A percentile compares a stretch with the other conserved stretches of the same genome.
Evolutionary conservation across 1,139 yeast species (phyloP).

Genomic region (Kodamaea fungicola): DNA sequence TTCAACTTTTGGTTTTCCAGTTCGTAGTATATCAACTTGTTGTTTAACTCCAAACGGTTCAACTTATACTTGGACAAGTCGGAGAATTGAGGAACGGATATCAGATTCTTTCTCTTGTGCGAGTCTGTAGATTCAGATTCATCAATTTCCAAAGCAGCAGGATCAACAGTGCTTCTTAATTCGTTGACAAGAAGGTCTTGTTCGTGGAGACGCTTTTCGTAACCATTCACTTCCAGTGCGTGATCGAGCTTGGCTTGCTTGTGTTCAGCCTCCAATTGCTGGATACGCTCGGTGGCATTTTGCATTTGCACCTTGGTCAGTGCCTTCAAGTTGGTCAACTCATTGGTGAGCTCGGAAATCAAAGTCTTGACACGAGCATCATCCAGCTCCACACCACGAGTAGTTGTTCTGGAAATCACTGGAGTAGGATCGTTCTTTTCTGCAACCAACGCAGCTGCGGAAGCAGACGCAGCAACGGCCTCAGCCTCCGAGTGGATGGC

Average conservation of each 20-base stretch:
- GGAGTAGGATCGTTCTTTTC: neutral
- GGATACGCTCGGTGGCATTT: conserved; percentile 50
- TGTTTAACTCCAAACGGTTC: conserved; percentile 42
- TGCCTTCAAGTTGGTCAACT: conserved; percentile 42
- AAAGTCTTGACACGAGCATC: conserved; percentile 31
- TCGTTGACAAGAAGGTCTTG: conserved; percentile 35
- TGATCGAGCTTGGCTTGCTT: conserved; percentile 19
- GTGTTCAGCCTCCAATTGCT: conserved; percentile 45
- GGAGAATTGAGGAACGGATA: conserved; percentile 18
- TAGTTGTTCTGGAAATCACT: neutral
- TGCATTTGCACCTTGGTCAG: conserved; percentile 51
- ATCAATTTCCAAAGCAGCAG: conserved; percentile 26
- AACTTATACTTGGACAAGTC: conserved; percentile 40
- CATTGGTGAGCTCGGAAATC: conserved; percentile 43
- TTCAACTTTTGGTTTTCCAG: conserved; percentile 44
- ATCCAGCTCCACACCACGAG: conserved; percentile 10
- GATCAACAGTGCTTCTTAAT: conserved; percentile 33
- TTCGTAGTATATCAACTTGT: conserved; percentile 43
- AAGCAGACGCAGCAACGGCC: conserved; percentile 7
- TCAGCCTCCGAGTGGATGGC: conserved; percentile 5
- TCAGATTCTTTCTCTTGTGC: conserved; percentile 1
- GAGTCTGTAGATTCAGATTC: conserved; percentile 12
- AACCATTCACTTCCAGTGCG: conserved; percentile 14
- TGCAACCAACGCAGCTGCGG: neutral
- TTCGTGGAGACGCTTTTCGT: conserved; percentile 28